These are phyloP conservation scores for Nothophytophthora sp. DNA, from an alignment of 352 stramenopile species.

Conservation along the genomic window DNA sequence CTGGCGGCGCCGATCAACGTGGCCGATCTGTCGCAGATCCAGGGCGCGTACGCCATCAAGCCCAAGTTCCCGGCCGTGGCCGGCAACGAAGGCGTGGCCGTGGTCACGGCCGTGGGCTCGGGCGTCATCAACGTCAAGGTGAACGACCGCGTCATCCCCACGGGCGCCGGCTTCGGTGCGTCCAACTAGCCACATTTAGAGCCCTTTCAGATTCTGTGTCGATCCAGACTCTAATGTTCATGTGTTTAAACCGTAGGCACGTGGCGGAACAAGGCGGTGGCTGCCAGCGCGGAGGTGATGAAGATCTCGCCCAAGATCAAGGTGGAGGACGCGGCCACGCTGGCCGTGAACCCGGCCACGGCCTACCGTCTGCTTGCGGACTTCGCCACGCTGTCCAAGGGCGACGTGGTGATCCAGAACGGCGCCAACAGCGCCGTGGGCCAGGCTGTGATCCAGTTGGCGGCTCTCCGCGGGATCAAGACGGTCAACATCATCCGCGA, in stretches of 20 bases:
- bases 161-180: slow-evolving; percentile 57
- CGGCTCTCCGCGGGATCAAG: slow-evolving; percentile 84
- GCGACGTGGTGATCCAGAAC: slow-evolving; percentile 92
- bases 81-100: slow-evolving; percentile 85
- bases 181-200: neutral
- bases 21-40: slow-evolving; percentile 87
- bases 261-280: slow-evolving; percentile 75
- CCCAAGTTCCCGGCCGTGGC: slow-evolving; percentile 77
- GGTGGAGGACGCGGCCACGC: slow-evolving; percentile 80
- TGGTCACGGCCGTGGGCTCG: slow-evolving; percentile 82
- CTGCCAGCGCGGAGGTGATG: slow-evolving; percentile 60
- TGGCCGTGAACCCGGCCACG: slow-evolving; percentile 84
- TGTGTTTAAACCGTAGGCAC: slow-evolving; percentile 31
- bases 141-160: slow-evolving; percentile 87
- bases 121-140: slow-evolving; percentile 84
- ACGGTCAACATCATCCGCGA: slow-evolving; percentile 91
- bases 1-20: too few species aligned
- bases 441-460: slow-evolving; percentile 88
- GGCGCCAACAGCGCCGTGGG: slow-evolving; percentile 88
- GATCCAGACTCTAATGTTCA: neutral
- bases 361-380: slow-evolving; percentile 87
- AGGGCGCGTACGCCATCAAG: slow-evolving; percentile 82
- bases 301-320: slow-evolving; percentile 86
- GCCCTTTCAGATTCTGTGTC: neutral
- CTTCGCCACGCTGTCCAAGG: slow-evolving; percentile 73